Base-by-base conservation (phyloP, 2,329 filamentous ascomycete genomes). In the Alternaria tenuissima region DNA sequence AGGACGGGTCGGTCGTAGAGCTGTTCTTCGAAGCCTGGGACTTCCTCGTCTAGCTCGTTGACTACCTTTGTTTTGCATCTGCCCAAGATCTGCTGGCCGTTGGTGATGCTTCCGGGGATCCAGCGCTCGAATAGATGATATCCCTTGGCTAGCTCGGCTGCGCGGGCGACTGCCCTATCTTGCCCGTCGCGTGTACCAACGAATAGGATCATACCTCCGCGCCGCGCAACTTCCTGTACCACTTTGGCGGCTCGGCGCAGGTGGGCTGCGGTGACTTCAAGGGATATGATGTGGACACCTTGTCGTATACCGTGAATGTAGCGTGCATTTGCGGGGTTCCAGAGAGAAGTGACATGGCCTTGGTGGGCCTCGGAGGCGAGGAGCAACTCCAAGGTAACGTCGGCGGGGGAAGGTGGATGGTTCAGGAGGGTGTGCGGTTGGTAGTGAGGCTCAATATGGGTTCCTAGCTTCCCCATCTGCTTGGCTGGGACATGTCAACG, bases 51-150 rank as follows among this genome's bases (percentile, higher is more conserved):
- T 60, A 86, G 72, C 74, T 91, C 87, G 78, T 97, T 88, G 55
- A 97, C 88, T 7, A 97, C 89, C 78, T 91, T 90, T 55, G 91
- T 85, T 57, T 80, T 81, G 74, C 89, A 90, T 49, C 83, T 82
- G 44, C 85, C 86, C n/a, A 98, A 84, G 65, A 98, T 94, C 76
- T 94, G 89, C 76, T 97, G 89, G 55, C 92, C 90, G 81, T 99
- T 99, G 38, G 95, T 98, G 72, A 99, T 92, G 63, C 87, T 89
- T 1, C 95, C 95, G 0, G 95, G 92, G 51, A 90, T 93, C 95
- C 95, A 99, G 72, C 93, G 90, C 74, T 92, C 91, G 75, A 97
- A 98, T 34, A 99, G 79, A 78, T 98, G 94, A 76, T 91, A 98
- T 2, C 88, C 93, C 59, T 87, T 85, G 0, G 93, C 88, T 63